Evolutionary conservation across 2,329 filamentous ascomycete genomes (phyloP), one percentile per base, ranked within the genome.

Genomic region (Pseudogymnoascus sp.): DNA sequence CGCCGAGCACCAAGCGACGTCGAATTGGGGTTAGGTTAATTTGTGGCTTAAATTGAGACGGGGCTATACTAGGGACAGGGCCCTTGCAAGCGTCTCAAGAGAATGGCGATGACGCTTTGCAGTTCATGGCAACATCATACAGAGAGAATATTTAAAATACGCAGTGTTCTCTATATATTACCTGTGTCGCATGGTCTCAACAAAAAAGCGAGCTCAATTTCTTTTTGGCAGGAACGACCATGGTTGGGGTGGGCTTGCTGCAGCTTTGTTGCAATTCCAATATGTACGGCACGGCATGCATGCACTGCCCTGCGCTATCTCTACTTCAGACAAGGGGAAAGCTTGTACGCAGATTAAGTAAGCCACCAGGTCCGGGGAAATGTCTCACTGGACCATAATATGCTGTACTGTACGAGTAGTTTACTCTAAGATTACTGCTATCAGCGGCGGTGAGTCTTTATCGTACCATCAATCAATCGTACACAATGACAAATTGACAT

Each of bases 21-120:
- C 44, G 44, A 51, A 31, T 31, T 51, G 44, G 27, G 44, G 27
- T 51, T 51, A 51, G 44, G 44, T 51, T 51, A 31, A 51, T 51
- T 51, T 51, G 44, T 51, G 44, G 27, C 44, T 51, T 51, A 51
- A 51, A 51, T 51, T 51, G 44, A 51, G 44, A 51, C 44, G 44
- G 44, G 44, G 44, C 44, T 15, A 51, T 51, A 51, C 44, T 51
- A 31, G 12, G 44, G 44, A 42, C 8, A 17, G 8, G 44, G 27
- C 27, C 44, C 44, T 15, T 51, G 44, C 44, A 31, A 29, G 27
- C 44, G 44, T 51, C 44, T 13, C 44, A 51, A n/a, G 8, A 51
- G 44, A 10, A 31, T 31, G 27, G 44, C 44, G 44, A 51, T 51
- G 21, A 31, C 27, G 44, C n/a, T 31, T 31, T 17, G 8, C 1